Conservation (phyloP, 2,329 filamentous ascomycete genomes). For the Juglanconis sp. region DNA sequence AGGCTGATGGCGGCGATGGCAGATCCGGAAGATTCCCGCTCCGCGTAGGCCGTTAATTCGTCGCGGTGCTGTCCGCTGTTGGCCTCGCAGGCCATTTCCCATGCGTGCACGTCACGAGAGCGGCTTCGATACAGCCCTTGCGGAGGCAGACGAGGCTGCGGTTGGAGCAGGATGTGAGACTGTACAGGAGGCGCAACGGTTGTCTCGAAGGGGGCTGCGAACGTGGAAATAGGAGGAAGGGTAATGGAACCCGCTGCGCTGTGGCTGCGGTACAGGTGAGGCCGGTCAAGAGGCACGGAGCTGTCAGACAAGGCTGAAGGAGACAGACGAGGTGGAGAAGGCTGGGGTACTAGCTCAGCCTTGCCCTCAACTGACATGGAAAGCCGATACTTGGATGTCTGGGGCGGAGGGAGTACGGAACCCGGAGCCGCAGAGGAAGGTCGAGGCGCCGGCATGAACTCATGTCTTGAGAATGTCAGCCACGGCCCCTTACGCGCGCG, state of each 20-base stretch:
- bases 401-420: constrained; percentile 33
- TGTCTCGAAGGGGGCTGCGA: constrained; percentile 40
- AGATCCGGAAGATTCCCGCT: constrained; percentile 75
- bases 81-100: constrained; percentile 87
- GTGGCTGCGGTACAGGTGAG: constrained; percentile 65
- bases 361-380: constrained; percentile 86
- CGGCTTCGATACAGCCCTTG: constrained; percentile 62
- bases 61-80: constrained; percentile 72
- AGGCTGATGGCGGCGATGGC: constrained; percentile 79
- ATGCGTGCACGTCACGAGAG: constrained; percentile 82
- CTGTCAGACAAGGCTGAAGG: constrained; percentile 11
- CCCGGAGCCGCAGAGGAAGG: constrained; percentile 39
- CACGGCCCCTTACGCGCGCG: neutral
- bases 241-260: constrained; percentile 62
- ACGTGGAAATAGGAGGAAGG: constrained; percentile 52
- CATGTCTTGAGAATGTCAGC: constrained; percentile 32
- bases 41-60: constrained; percentile 71
- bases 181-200: constrained; percentile 14
- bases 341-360: constrained; percentile 75
- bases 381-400: constrained; percentile 64
- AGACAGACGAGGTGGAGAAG: constrained; percentile 47
- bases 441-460: constrained; percentile 41
- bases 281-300: constrained; percentile 45
- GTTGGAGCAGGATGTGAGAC: constrained; percentile 28
- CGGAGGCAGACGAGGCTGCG: constrained; percentile 42